These are phyloP conservation scores for Rhododendron ovatum DNA, from an alignment of 148 eudicot species.

Conservation along the genomic window DNA sequence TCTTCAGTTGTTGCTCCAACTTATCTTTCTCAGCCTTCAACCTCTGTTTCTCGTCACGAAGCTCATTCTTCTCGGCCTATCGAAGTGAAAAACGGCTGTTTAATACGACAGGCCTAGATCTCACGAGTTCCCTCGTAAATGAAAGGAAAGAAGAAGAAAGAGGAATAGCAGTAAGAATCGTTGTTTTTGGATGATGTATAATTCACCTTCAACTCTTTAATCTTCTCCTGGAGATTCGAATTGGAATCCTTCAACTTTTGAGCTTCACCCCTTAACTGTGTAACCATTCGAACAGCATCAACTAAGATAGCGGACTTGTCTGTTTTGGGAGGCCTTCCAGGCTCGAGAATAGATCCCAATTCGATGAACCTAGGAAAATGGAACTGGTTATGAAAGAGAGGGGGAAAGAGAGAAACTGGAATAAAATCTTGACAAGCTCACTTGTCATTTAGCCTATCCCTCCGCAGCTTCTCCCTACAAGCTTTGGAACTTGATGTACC, in stretches of 20 bases:
- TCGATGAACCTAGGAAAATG: conserved; percentile 54
- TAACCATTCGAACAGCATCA: conserved; percentile 68
- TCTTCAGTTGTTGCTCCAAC: conserved; percentile 59
- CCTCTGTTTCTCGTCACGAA: conserved; percentile 79
- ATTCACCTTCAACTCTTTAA: conserved; percentile 65
- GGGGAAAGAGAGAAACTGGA: neutral
- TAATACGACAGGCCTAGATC: neutral
- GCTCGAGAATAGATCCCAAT: conserved; percentile 62
- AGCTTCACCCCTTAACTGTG: conserved; percentile 58
- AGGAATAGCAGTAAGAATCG: neutral
- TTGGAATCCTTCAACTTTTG: conserved; percentile 66
- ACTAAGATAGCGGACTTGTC: conserved; percentile 67
- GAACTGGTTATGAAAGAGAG: neutral
- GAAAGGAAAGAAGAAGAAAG: neutral
- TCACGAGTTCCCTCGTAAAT: neutral
- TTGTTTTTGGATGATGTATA: neutral
- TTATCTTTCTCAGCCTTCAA: conserved; percentile 71
- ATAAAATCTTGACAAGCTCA: conserved; percentile 12
- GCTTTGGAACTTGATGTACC: conserved; percentile 73
- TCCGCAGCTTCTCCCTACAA: conserved; percentile 79
- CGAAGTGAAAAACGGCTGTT: neutral
- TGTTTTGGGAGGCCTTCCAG: conserved; percentile 59
- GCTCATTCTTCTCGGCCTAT: conserved; percentile 68
- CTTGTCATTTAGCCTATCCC: conserved; percentile 81
- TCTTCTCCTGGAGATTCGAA: conserved; percentile 56